Evolutionary conservation across 768 basidiomycete genomes (phyloP), one percentile per base, ranked within the genome.

Genomic region (Gloeostereum incarnatum): DNA sequence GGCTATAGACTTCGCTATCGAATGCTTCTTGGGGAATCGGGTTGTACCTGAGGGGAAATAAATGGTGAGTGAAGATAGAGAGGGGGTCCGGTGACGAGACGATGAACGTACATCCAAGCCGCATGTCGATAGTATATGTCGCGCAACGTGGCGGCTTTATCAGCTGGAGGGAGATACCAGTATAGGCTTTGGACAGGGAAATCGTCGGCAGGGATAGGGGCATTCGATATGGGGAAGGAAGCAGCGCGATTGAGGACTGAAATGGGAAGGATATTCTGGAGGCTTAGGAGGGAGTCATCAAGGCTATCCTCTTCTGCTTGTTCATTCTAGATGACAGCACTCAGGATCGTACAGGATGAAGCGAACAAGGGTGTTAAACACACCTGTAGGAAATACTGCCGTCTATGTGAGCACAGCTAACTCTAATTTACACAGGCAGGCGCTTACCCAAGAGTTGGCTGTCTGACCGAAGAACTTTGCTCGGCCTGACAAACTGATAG

Each of bases 391-490:
- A 84, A 87, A 47, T 82, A 78, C 84, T 87, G 39, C 22, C 21
- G 26, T 44, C 38, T 20, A 35, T 42, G 44, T 50, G 21, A 52
- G 40, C 37, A 43, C 17, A 8, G 40, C 25, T 13, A 8, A 38
- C 13, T 31, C 30, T 6, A 14, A 19, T 35, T 11, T 20, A 16
- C 22, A 27, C n/a, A n/a, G 29, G n/a, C 5, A 24, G 24, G 14
- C 18, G 55, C 76, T 45, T 50, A 85, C 84, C 75, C 75, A 84
- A 9, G 84, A 86, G 45, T 78, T 84, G 16, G 84, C 84, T 17
- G 69, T 81, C 22, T 78, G 78, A 8, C 84, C 83, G 46, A 71
- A 85, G 50, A 82, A 87, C 50, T 81, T 86, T 17, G 83, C 73
- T 31, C 77, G 73, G 5, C 85, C 85, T 1, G 78, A 75, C 16